A percentile compares a stretch with the other conserved stretches of the same genome.
phyloP scores from a whole-genome alignment of 352 stramenopile species.

The Phytopythium aichiense region DNA sequence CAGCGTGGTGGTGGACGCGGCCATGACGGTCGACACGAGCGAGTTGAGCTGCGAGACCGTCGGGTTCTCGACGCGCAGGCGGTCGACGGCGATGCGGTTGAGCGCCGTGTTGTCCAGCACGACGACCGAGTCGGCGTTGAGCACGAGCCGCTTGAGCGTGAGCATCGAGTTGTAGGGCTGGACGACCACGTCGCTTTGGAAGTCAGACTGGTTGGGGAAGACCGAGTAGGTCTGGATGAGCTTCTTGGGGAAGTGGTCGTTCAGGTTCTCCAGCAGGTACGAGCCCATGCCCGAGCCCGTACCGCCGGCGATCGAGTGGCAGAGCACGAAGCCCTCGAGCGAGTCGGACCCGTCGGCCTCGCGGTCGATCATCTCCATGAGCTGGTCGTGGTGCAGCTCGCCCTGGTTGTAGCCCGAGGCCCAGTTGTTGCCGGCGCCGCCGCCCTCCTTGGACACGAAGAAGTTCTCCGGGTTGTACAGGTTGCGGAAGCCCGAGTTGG shows the following conservation, averaged over 20 bases:
- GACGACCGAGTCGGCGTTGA: conserved; percentile 98
- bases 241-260: conserved; percentile 99
- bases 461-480: conserved; percentile 99
- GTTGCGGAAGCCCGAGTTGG: conserved; percentile 90
- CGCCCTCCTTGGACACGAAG: conserved; percentile 91
- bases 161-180: conserved; percentile 99
- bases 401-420: conserved; percentile 90
- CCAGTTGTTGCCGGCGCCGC: conserved; percentile 93
- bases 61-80: conserved; percentile 95
- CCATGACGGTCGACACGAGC: conserved; percentile 99
- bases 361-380: conserved; percentile 99
- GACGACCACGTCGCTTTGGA: conserved; percentile 97
- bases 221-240: conserved; percentile 99
- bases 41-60: conserved; percentile 97
- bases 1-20: conserved; percentile 97
- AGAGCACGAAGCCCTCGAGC: conserved; percentile 97
- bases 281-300: conserved; percentile 99
- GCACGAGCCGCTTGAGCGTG: conserved; percentile 96
- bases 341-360: conserved; percentile 95
- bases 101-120: conserved; percentile 99
- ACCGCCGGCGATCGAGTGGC: conserved; percentile 98
- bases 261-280: conserved; percentile 98
- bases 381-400: conserved; percentile 93
- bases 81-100: conserved; percentile 95
- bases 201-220: conserved; percentile 95